Evolutionary conservation across 768 basidiomycete genomes (phyloP), one percentile per base, ranked within the genome.

Genomic region (Tylopilus rubrobrunneus): DNA sequence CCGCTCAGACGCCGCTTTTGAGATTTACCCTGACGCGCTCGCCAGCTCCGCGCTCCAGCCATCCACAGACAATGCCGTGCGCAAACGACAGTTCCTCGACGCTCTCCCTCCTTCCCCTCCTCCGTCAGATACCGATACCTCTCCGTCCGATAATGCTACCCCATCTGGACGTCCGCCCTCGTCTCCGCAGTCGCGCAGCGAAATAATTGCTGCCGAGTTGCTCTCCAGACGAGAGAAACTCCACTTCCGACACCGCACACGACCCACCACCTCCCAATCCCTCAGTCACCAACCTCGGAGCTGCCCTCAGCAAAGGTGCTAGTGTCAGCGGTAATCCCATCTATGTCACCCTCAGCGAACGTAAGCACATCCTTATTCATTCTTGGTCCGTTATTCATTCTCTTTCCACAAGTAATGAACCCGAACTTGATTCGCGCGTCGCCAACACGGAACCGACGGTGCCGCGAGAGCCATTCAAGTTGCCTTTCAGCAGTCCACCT

Each of bases 331-430:
- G n/a, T n/a, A n/a, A n/a, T n/a, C n/a, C n/a, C n/a, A n/a, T n/a
- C n/a, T n/a, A n/a, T n/a, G n/a, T 94, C 36, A 80, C 89, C 25
- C 80, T 94, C 58, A 83, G 84, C 56, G 90, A 93, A 78, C 82
- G 92, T 87, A 63, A 69, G 87, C 77, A 17, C 25, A 54, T 17
- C 49, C 10, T 0, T 6, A 11, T 14, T 34, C 4, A 33, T n/a
- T 14, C 14, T n/a, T 41, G 1, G 17, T 21, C 0, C 6, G 28
- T 12, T 19, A 25, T n/a, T 45, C 51, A 65, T 11, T 50, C 29
- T 23, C 33, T 19, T 40, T 7, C 14, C n/a, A n/a, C 58, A 15
- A 31, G 48, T 17, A 56, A 54, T 8, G 45, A 55, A 36, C 53
- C 25, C 9, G 56, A 53, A 29, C 49, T 45, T 10, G 62, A 57